Conservation (phyloP, 352 stramenopile genomes). For the Thalassiosira mediterranea region DNA sequence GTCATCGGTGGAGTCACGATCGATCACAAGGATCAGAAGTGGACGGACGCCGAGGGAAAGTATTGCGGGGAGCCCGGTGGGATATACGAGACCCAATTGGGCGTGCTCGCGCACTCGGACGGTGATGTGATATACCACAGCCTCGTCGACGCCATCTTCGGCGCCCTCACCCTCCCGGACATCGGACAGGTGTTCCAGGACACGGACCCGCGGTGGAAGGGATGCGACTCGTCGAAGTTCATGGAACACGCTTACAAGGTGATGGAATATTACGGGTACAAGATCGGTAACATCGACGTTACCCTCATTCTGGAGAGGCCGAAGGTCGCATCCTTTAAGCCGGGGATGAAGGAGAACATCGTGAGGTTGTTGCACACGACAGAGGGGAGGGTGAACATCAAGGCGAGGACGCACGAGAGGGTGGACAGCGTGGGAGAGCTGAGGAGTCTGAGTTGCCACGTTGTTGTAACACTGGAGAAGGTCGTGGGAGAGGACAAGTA, state of each 20-base stretch:
- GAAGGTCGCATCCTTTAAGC: slow-evolving; percentile 85
- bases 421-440: slow-evolving; percentile 85
- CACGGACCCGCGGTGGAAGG: slow-evolving; percentile 87
- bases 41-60: slow-evolving; percentile 78
- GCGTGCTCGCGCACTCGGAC: slow-evolving; percentile 85
- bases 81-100: slow-evolving; percentile 81
- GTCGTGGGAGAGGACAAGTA: slow-evolving; percentile 15
- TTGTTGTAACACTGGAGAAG: slow-evolving; percentile 82
- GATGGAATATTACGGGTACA: slow-evolving; percentile 85
- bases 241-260: slow-evolving; percentile 86
- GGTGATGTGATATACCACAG: slow-evolving; percentile 89
- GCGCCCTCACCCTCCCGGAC: slow-evolving; percentile 81
- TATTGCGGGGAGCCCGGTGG: slow-evolving; percentile 65
- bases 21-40: slow-evolving; percentile 80
- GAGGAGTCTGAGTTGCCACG: slow-evolving; percentile 83
- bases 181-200: slow-evolving; percentile 88
- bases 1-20: slow-evolving; percentile 86
- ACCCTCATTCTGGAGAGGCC: slow-evolving; percentile 87
- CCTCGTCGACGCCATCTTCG: slow-evolving; percentile 88
- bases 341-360: slow-evolving; percentile 87
- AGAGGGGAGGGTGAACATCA: slow-evolving; percentile 85
- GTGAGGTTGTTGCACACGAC: slow-evolving; percentile 82
- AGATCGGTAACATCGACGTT: slow-evolving; percentile 87
- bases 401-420: slow-evolving; percentile 87
- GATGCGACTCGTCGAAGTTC: slow-evolving; percentile 86